Conservation (phyloP, 2,329 filamentous ascomycete genomes). For the Leptographium procerum region DNA sequence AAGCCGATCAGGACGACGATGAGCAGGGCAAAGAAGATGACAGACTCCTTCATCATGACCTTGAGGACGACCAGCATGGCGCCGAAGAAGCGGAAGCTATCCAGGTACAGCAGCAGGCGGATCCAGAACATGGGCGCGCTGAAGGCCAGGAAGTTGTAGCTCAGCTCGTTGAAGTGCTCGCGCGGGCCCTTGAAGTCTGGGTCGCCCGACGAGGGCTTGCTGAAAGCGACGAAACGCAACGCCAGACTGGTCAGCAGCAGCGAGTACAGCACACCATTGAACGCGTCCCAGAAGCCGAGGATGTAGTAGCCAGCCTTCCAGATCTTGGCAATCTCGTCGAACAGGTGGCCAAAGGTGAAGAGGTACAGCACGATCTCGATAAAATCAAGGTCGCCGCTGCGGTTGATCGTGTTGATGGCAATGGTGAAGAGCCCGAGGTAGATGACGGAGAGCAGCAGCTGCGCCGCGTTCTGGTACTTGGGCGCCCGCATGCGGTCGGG, state of each 20-base stretch:
- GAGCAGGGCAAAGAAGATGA: conserved; percentile 93
- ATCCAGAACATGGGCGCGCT: conserved; percentile 96
- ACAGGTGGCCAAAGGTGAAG: conserved; percentile 85
- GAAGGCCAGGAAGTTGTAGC: conserved; percentile 91
- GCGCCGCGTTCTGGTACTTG: conserved; percentile 81
- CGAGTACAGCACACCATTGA: conserved; percentile 75
- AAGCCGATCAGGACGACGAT: conserved; percentile 77
- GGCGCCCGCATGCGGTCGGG: conserved; percentile 91
- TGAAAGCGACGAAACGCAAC: conserved; percentile 66
- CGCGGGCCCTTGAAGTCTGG: conserved; percentile 32
- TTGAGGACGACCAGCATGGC: conserved; percentile 97
- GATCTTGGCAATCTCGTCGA: conserved; percentile 77
- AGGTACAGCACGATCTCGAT: conserved; percentile 78
- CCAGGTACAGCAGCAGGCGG: conserved; percentile 81
- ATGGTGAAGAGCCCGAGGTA: conserved; percentile 79
- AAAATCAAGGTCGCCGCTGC: conserved; percentile 67
- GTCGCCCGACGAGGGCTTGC: conserved; percentile 31
- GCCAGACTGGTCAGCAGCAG: conserved; percentile 70
- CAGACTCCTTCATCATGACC: conserved; percentile 84
- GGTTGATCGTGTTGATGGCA: conserved; percentile 91
- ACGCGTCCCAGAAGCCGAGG: conserved; percentile 92
- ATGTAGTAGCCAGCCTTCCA: conserved; percentile 92
- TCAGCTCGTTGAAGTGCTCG: conserved; percentile 60
- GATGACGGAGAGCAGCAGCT: conserved; percentile 72
- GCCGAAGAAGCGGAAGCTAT: conserved; percentile 90